A percentile compares a stretch with the other conserved stretches of the same genome.
Conservation (phyloP, 371 early-diverging fungal genomes). For the Rhizopus sp. region DNA sequence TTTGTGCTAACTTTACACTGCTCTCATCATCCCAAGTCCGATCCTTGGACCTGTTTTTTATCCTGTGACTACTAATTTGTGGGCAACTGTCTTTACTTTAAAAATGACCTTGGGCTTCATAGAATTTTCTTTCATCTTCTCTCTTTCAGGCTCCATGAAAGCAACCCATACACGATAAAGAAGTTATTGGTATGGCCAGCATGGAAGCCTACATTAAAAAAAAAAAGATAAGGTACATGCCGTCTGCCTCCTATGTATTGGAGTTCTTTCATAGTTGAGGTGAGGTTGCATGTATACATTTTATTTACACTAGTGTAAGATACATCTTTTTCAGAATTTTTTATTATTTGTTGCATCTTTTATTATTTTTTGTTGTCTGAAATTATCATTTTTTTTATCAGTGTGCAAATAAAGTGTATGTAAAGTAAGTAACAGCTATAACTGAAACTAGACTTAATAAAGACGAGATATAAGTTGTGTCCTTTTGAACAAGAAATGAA, state of each 20-base stretch:
- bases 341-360: too few species aligned
- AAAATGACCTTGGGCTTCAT: too few species aligned
- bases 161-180: neutral
- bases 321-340: too few species aligned
- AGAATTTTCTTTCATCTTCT: neutral
- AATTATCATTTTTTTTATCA: too few species aligned
- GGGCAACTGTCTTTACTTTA: too few species aligned
- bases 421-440: neutral
- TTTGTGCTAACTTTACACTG: too few species aligned
- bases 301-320: neutral
- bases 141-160: neutral
- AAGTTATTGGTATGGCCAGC: neutral
- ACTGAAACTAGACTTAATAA: neutral
- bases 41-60: too few species aligned
- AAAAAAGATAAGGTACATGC: neutral
- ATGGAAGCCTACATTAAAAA: neutral
- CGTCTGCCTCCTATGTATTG: neutral
- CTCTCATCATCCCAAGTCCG: too few species aligned
- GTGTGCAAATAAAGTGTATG: too few species aligned
- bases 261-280: neutral
- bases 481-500: slow-evolving; percentile 2
- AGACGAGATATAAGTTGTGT: neutral
- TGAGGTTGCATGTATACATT: neutral
- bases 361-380: too few species aligned
- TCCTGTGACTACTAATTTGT: too few species aligned